Evolutionary conservation across 2,329 filamentous ascomycete genomes (phyloP).

Genomic region (Clarireedia homoeocarpa): DNA sequence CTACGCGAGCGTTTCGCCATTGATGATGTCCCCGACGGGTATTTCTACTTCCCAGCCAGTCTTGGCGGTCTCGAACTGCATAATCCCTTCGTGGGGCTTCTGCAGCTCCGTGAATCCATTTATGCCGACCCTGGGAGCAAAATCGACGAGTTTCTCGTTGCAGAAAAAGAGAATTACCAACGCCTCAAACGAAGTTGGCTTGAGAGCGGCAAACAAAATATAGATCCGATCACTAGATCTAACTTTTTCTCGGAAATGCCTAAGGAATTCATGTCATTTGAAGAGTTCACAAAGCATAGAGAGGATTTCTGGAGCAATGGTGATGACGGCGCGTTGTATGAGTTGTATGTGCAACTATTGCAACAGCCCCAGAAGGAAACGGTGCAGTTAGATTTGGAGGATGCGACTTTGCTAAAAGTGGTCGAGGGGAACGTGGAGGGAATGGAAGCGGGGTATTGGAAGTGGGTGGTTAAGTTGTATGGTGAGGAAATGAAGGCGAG

Average conservation of each 20-base stretch:
- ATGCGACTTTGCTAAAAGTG: slow-evolving; percentile 4
- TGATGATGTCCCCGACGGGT: slow-evolving; percentile 33
- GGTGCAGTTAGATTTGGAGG: slow-evolving; percentile 20
- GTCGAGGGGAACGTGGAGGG: slow-evolving; percentile 6
- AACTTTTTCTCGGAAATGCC: background rate
- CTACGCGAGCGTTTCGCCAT: slow-evolving; percentile 42
- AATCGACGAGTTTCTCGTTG: slow-evolving; percentile 26
- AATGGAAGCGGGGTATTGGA: slow-evolving; percentile 28
- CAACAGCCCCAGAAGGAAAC: slow-evolving; percentile 22
- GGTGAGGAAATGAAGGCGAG: slow-evolving; percentile 32
- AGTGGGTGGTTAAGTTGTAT: slow-evolving; percentile 34
- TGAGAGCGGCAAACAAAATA: too few relatives aligned
- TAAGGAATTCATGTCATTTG: slow-evolving; percentile 32
- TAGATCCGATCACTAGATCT: background rate
- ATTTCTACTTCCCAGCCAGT: slow-evolving; percentile 34
- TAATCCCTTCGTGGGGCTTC: slow-evolving; percentile 34
- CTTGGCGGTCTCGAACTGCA: slow-evolving; percentile 35
- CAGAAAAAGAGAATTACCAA: slow-evolving; percentile 31
- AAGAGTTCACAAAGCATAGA: slow-evolving; percentile 32
- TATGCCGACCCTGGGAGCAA: slow-evolving; percentile 20
- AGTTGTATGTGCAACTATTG: slow-evolving; percentile 28
- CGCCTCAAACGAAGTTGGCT: slow-evolving; percentile 18
- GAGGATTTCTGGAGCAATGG: slow-evolving; percentile 26
- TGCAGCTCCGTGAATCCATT: slow-evolving; percentile 24
- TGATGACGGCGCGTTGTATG: slow-evolving; percentile 16